These are phyloP conservation scores for Trichophyton benhamiae DNA, from an alignment of 2,329 filamentous ascomycete genomes.

Conservation along the genomic window DNA sequence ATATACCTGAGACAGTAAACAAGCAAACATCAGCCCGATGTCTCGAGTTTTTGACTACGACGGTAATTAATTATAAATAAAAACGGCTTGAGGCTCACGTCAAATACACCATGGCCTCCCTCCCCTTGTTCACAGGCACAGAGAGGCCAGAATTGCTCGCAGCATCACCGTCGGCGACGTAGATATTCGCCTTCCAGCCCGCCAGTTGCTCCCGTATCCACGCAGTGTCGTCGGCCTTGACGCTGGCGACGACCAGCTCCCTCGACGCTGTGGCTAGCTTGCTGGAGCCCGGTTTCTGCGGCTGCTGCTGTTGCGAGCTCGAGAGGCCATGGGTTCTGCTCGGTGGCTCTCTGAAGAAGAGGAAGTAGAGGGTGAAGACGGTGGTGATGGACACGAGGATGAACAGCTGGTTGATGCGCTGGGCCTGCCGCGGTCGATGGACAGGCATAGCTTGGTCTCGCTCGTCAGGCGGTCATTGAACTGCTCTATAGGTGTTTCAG, in stretches of 20 bases:
- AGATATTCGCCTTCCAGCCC: conserved; percentile 43
- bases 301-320: background rate
- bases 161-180: conserved; percentile 37
- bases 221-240: conserved; percentile 28
- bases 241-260: conserved; percentile 29
- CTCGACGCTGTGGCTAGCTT: conserved; percentile 5
- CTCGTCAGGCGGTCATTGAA: background rate
- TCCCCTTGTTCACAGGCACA: conserved; percentile 35
- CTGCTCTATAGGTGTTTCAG: background rate
- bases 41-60: too few species aligned
- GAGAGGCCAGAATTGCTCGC: conserved; percentile 32
- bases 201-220: conserved; percentile 30
- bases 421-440: background rate
- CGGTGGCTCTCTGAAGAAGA: background rate
- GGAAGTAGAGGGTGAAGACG: background rate
- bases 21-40: background rate
- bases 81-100: conserved; percentile 20
- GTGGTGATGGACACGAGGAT: conserved; percentile 1
- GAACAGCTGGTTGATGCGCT: conserved; percentile 4
- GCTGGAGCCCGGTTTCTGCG: background rate
- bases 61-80: background rate
- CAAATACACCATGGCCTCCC: conserved; percentile 35
- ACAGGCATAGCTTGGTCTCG: background rate
- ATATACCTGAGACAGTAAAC: conserved; percentile 24
- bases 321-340: background rate